Percentiles rank a stretch among this genome's conserved stretches.
Evolutionary conservation across 192 early-diverging fungal genomes (phyloP).

Genomic region (Umbelopsis isabellina): DNA sequence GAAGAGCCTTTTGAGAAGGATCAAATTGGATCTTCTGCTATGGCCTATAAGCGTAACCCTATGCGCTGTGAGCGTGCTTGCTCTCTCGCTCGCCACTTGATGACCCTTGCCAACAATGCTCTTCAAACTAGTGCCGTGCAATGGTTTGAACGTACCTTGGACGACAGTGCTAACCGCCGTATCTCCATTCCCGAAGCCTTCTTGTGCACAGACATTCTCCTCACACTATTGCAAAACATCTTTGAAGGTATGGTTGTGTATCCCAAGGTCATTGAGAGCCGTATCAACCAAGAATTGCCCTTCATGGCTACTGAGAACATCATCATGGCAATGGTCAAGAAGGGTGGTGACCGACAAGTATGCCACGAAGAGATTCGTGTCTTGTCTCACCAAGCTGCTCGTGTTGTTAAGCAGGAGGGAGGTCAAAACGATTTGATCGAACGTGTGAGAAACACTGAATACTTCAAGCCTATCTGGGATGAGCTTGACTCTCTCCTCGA

Average conservation of each 20-base stretch:
- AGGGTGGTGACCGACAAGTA: constrained; percentile 91
- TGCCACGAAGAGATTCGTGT: constrained; percentile 98
- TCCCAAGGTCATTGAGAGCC: constrained; percentile 88
- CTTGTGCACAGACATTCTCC: constrained; percentile 95
- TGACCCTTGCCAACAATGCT: constrained; percentile 86
- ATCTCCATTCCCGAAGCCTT: constrained; percentile 97
- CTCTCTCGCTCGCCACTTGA: constrained; percentile 92
- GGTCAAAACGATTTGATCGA: constrained; percentile 96
- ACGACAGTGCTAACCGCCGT: constrained; percentile 95
- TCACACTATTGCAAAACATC: constrained; percentile 94
- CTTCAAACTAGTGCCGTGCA: constrained; percentile 90
- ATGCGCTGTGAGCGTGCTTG: constrained; percentile 99
- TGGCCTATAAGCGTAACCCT: constrained; percentile 99
- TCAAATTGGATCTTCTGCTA: constrained; percentile 97
- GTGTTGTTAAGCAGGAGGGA: constrained; percentile 89
- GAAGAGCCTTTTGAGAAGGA: constrained; percentile 99
- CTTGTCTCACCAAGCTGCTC: constrained; percentile 89
- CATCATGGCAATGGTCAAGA: constrained; percentile 99
- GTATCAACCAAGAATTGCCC: constrained; percentile 93
- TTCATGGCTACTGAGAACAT: constrained; percentile 99
- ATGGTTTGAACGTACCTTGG: constrained; percentile 97
- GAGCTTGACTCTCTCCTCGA: constrained; percentile 81
- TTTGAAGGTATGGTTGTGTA: constrained; percentile 97
- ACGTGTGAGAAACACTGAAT: constrained; percentile 75
- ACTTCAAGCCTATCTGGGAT: constrained; percentile 87